A percentile compares a stretch with the other conserved stretches of the same genome.
Evolutionary conservation across 78 protist species (phyloP).

Genomic region (Capsaspora owczarzaki): DNA sequence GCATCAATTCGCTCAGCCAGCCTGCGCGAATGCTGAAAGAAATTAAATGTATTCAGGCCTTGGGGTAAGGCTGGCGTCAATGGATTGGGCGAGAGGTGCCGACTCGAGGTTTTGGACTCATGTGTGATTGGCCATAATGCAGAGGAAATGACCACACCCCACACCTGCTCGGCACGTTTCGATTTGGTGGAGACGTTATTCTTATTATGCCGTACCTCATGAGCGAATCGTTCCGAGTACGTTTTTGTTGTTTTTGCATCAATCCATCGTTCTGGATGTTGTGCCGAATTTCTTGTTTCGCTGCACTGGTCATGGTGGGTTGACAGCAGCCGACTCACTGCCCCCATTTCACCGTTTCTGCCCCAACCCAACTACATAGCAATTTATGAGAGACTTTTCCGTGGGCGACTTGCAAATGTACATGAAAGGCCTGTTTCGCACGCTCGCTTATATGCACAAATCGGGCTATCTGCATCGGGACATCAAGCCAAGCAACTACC

Average conservation of each 20-base stretch:
- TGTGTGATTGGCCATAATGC: not conserved
- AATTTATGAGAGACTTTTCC: not conserved
- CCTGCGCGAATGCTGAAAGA: not conserved
- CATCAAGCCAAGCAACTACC: constrained; percentile 5
- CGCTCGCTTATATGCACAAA: not conserved
- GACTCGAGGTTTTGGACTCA: not conserved
- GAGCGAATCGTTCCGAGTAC: not conserved
- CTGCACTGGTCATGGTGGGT: not conserved
- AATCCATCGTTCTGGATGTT: not conserved
- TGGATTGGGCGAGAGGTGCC: not conserved
- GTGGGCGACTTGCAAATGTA: not conserved
- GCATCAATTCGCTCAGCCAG: not conserved
- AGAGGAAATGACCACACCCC: not conserved
- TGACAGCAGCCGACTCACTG: not conserved
- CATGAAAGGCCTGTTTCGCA: not conserved
- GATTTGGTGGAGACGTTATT: not conserved
- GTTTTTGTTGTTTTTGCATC: not conserved
- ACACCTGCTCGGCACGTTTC: not conserved
- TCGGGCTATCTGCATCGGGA: not conserved
- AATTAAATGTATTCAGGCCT: not conserved
- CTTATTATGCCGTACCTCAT: not conserved
- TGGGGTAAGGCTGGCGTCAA: not conserved
- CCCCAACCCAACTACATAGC: not conserved
- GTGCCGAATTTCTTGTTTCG: not conserved
- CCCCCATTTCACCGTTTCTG: too few species aligned